phyloP scores from a whole-genome alignment of 352 stramenopile species.

The Elongisporangium anandrum region DNA sequence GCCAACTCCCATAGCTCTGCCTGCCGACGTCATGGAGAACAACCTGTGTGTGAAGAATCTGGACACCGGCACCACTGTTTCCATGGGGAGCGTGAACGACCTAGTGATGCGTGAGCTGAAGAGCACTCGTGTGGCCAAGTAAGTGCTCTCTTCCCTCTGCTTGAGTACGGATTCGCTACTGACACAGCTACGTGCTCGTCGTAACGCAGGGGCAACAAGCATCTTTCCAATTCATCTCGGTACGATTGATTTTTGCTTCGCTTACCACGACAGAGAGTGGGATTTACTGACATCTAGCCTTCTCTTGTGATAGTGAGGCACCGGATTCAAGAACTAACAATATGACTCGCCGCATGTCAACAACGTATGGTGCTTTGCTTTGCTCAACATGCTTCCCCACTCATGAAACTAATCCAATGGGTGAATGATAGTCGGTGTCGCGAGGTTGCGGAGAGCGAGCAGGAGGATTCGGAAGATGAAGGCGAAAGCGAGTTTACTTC shows the following conservation, averaged over 20 bases:
- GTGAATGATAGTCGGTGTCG: conserved; percentile 25
- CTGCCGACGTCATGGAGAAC: conserved; percentile 48
- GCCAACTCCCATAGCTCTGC: conserved; percentile 56
- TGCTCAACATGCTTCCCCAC: background rate
- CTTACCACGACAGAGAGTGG: background rate
- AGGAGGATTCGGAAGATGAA: conserved; percentile 37
- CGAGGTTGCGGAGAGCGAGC: conserved; percentile 29
- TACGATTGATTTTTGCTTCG: conserved; percentile 5
- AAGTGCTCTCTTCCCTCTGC: background rate
- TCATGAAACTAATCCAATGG: background rate
- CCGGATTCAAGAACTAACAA: conserved; percentile 48
- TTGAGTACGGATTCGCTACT: background rate
- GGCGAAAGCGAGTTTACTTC: conserved; percentile 42
- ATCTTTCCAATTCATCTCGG: conserved; percentile 60
- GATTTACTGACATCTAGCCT: conserved; percentile 3
- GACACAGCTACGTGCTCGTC: background rate
- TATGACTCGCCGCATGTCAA: conserved; percentile 49
- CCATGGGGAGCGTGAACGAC: conserved; percentile 70
- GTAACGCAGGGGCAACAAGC: conserved; percentile 30
- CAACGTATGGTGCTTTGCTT: conserved; percentile 69
- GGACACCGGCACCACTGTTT: conserved; percentile 74
- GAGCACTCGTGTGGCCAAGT: conserved; percentile 43
- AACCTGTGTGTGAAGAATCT: conserved; percentile 79
- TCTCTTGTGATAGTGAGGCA: conserved; percentile 31
- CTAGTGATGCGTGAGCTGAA: conserved; percentile 70